Percentiles rank a stretch among this genome's conserved stretches.
phyloP scores from a whole-genome alignment of 441 rosid genomes.

The Adansonia rubrostipa region DNA sequence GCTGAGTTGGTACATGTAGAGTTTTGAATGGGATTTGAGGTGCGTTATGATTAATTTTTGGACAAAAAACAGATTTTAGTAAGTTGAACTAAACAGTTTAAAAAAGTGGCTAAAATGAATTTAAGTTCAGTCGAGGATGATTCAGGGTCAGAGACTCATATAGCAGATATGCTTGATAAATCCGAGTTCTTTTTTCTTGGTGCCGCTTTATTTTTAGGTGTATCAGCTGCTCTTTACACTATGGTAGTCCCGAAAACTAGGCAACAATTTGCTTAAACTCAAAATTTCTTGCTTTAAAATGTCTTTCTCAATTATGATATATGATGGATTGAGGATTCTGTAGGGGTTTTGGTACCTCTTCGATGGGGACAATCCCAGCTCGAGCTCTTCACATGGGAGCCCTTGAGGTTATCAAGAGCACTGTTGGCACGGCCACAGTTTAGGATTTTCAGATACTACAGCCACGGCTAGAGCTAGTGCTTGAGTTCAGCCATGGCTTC shows the following conservation, averaged over 20 bases:
- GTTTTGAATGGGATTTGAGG: conserved; percentile 4
- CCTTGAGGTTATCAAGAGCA: conserved; percentile 69
- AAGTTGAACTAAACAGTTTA: conserved; percentile 15
- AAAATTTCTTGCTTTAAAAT: conserved; percentile 50
- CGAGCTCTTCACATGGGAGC: conserved; percentile 74
- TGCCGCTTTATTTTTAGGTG: conserved; percentile 71
- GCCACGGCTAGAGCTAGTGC: conserved; percentile 67
- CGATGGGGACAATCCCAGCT: conserved; percentile 78
- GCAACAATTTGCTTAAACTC: conserved; percentile 39
- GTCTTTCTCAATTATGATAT: conserved; percentile 51
- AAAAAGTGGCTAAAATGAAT: conserved; percentile 71
- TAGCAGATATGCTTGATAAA: conserved; percentile 78
- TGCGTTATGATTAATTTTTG: neutral
- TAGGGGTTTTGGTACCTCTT: conserved; percentile 71
- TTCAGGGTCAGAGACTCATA: conserved; percentile 57
- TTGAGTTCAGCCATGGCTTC: conserved; percentile 77
- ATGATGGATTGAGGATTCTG: conserved; percentile 68
- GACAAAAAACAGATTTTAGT: neutral
- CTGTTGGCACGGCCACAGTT: conserved; percentile 56
- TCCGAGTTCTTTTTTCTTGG: conserved; percentile 76
- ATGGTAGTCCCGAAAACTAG: conserved; percentile 64
- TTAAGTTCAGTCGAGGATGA: conserved; percentile 57
- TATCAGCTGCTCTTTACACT: conserved; percentile 69
- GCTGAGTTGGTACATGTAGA: neutral
- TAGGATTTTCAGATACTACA: conserved; percentile 61